Percentiles rank a stretch among this genome's conserved stretches.
Evolutionary conservation across 116 monocot species (phyloP).

Genomic region (Iris pallida): DNA sequence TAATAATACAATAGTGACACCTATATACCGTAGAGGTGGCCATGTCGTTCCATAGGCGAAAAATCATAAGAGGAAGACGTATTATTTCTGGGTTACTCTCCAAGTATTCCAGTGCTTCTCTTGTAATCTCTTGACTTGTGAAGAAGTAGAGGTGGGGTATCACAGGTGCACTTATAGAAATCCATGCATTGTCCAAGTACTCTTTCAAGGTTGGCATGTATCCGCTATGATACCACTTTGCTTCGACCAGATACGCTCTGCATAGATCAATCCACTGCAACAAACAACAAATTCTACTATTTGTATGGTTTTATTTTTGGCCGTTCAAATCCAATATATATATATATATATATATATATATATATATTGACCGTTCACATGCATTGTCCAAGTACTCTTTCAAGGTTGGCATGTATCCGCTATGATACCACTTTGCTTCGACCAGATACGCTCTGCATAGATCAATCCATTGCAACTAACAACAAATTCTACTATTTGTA

Average conservation of each 20-base stretch:
- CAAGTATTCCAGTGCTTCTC: neutral
- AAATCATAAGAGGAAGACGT: conserved; percentile 7
- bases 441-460: conserved; percentile 8
- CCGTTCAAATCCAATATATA: too few species aligned
- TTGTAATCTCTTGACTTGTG: conserved; percentile 1
- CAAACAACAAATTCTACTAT: too few species aligned
- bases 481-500: too few species aligned
- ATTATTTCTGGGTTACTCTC: conserved; percentile 16
- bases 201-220: conserved; percentile 28
- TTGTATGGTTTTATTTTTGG: too few species aligned
- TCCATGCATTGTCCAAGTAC: conserved; percentile 31
- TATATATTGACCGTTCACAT: too few species aligned
- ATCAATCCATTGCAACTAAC: neutral
- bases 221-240: conserved; percentile 12
- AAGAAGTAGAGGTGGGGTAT: conserved; percentile 3
- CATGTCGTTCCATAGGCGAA: conserved; percentile 37
- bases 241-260: conserved; percentile 5
- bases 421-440: conserved; percentile 12
- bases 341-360: too few species aligned
- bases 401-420: conserved; percentile 17
- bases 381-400: conserved; percentile 39
- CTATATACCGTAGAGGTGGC: conserved; percentile 30
- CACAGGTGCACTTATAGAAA: conserved; percentile 11
- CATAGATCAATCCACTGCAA: conserved; percentile 7
- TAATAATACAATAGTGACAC: neutral